These are phyloP conservation scores for Gracilaria domingensis DNA, from an alignment of 23 red algal species.

Conservation along the genomic window DNA sequence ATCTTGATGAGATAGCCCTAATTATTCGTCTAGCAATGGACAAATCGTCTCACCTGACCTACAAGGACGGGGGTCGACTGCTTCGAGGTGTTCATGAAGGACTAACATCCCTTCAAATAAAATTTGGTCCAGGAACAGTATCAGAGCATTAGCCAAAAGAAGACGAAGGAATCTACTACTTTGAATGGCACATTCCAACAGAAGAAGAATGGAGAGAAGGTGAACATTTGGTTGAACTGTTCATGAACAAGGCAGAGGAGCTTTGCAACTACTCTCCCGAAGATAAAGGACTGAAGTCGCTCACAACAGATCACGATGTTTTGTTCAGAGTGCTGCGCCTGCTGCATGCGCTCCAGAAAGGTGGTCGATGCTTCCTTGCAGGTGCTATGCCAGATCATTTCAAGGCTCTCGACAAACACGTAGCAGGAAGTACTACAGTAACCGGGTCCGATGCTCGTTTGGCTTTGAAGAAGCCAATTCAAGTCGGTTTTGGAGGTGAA, in stretches of 20 bases:
- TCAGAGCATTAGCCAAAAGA: constrained; percentile 31
- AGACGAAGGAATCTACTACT: constrained; percentile 48
- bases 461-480: constrained; percentile 53
- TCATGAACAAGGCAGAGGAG: constrained; percentile 46
- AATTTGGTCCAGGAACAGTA: constrained; percentile 48
- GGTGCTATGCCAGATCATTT: constrained; percentile 78
- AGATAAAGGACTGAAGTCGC: constrained; percentile 17
- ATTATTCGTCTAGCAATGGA: constrained; percentile 61
- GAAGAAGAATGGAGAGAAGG: constrained; percentile 66
- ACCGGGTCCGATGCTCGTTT: constrained; percentile 52
- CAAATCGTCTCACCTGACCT: constrained; percentile 53
- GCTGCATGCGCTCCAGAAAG: constrained; percentile 87
- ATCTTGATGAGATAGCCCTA: constrained; percentile 31
- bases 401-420: constrained; percentile 46
- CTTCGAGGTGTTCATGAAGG: constrained; percentile 93
- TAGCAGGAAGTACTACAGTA: constrained; percentile 3
- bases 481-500: constrained; percentile 69
- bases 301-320: constrained; percentile 62
- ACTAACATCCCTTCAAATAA: constrained; percentile 71
- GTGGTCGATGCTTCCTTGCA: constrained; percentile 86
- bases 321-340: constrained; percentile 81
- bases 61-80: constrained; percentile 96
- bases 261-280: background rate
- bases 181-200: constrained; percentile 71
- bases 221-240: constrained; percentile 40